These are phyloP conservation scores for Gastrolobium bilobum DNA, from an alignment of 306 rosid genomes.

Conservation along the genomic window DNA sequence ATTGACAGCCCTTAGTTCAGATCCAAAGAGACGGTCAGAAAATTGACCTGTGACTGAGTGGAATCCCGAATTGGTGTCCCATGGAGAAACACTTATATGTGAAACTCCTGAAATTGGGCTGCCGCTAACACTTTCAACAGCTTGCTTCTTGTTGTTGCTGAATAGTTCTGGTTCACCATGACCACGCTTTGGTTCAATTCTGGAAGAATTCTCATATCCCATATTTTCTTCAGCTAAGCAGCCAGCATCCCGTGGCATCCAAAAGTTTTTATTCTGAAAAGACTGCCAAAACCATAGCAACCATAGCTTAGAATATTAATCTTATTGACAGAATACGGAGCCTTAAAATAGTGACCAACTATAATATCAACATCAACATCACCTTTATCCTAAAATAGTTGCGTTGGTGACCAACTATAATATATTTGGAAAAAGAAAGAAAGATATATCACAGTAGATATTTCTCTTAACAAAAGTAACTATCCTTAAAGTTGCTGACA, in stretches of 20 bases:
- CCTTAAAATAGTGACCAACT: slow-evolving; percentile 17
- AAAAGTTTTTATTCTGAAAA: slow-evolving; percentile 84
- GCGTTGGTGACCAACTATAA: no score
- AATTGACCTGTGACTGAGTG: slow-evolving; percentile 79
- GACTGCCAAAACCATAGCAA: slow-evolving; percentile 60
- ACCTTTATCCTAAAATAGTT: no score
- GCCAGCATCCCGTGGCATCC: slow-evolving; percentile 79
- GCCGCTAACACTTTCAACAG: slow-evolving; percentile 70
- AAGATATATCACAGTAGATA: neutral
- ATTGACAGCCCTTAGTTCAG: slow-evolving; percentile 68
- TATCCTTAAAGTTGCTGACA: neutral
- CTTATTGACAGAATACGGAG: slow-evolving; percentile 15
- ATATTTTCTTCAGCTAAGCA: slow-evolving; percentile 82
- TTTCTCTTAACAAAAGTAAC: neutral
- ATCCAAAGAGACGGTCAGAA: slow-evolving; percentile 80
- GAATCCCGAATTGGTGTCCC: slow-evolving; percentile 82
- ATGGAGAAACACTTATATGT: slow-evolving; percentile 65
- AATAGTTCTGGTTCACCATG: slow-evolving; percentile 72
- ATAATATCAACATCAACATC: neutral
- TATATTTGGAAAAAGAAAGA: no score
- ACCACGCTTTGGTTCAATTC: slow-evolving; percentile 83
- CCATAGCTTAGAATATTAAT: slow-evolving; percentile 38
- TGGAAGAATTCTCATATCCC: slow-evolving; percentile 81
- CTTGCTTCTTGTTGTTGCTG: slow-evolving; percentile 76
- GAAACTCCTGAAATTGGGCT: slow-evolving; percentile 72